Conservation (phyloP, 371 early-diverging fungal species). For the Syncephalastrum racemosum region DNA sequence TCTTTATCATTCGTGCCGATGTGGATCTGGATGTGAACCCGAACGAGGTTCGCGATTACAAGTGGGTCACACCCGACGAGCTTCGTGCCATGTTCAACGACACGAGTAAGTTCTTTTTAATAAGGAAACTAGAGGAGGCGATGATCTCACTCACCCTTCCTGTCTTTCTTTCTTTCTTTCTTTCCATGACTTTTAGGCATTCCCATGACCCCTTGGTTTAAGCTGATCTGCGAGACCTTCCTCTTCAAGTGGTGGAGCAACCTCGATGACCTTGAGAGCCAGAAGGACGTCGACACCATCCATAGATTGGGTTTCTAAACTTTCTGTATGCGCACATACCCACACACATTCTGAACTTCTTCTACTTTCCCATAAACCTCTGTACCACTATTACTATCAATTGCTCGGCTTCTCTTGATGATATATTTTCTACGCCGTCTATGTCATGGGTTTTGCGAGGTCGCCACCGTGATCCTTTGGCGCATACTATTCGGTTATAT, state of each 20-base stretch:
- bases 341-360: no score
- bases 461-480: no score
- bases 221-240: constrained; percentile 86
- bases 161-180: constrained; percentile 1
- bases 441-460: no score
- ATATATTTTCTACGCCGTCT: no score
- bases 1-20: constrained; percentile 78
- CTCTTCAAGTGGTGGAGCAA: constrained; percentile 95
- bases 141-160: constrained; percentile 9
- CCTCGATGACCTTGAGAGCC: constrained; percentile 67
- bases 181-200: constrained; percentile 46
- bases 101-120: constrained; percentile 43
- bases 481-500: no score
- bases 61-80: constrained; percentile 79
- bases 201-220: constrained; percentile 95
- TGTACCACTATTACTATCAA: no score
- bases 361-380: no score
- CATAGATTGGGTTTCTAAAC: constrained; percentile 62
- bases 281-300: constrained; percentile 73
- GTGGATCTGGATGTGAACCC: constrained; percentile 66
- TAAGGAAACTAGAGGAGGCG: no score
- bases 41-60: constrained; percentile 80
- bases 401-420: no score
- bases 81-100: constrained; percentile 68
- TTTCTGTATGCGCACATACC: no score